Evolutionary conservation across 148 eudicot genomes (phyloP), one percentile per base, ranked within the genome.

Genomic region (Chenopodium quinoa): DNA sequence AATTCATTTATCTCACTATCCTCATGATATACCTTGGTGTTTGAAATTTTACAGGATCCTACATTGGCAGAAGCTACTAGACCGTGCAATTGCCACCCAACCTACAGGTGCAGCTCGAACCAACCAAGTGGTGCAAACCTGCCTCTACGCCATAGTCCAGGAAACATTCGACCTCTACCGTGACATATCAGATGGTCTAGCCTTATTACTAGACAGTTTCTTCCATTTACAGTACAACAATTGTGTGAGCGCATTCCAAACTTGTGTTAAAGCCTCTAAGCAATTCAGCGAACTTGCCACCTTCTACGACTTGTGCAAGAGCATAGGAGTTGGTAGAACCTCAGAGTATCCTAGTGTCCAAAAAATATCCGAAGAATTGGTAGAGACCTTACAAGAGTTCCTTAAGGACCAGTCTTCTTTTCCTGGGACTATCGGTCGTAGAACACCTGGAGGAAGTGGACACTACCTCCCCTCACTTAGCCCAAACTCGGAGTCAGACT

Each of bases 111-210:
- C 90, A 1, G 92, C 98, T 67, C 84, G 70, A 77, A 71, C 86
- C 1, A 93, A 91, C 89, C 82, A 87, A 25, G 77, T 95, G 75
- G 92, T 93, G 10, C 89, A 87, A 1, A 86, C 88, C 9, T 82
- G 87, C 62, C 76, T 93, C 6, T 85, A 95, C 56, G 97, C 97
- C 1, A 82, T 95, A 19, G 92, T 92, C 19, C 94, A 92, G 67
- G 98, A 95, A 77, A 93, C 91, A 20, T 95, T 95, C 16, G 92
- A 94, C 54, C 85, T 91, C 0, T 91, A 92, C 85, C 88, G 86
- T 8, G 98, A 93, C 81, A 89, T 93, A 58, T 94, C 95, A 1
- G 91, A 90, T 32, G 94, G 93, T 10, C 85, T 95, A 27, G 76
- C 92, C 46, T 81, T 90, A 68, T 80, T 95, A 9, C 85, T 95